Base-by-base conservation (phyloP, 805 yeast genomes). In the Debaryomyces maramus region DNA sequence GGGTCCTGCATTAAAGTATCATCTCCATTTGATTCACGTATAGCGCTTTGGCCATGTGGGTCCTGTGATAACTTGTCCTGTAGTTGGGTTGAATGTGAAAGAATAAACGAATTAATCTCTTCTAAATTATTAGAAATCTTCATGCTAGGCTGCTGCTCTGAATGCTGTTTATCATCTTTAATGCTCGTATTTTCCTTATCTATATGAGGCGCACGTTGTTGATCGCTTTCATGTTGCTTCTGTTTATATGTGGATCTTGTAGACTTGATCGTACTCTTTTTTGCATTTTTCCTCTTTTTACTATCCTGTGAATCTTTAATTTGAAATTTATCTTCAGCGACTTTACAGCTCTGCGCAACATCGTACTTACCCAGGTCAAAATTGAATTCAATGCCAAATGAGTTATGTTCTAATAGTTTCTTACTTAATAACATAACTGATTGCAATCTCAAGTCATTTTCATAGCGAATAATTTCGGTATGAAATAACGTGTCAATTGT, bases 41-140 rank as follows among this genome's bases (percentile, higher is more conserved):
- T 15, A 8, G 11, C 28, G 13, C 15, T 8, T 24, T 24, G 11
- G 13, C 13, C 35, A 21, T 21, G 14, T 24, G 31, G 40, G 19
- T 24, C 18, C 38, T 32, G 17, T 16, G 13, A 24, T 10, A 38
- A 17, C 18, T 43, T 38, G 14, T 46, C 40, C 13, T 55, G 52
- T 22, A 64, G 43, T 28, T 57, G 51, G 14, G 57, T 56, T 2
- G 70, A 58, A 40, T 69, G 73, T 26, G 51, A 60, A 6, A 57
- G 44, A 21, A 69, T 69, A 35, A 58, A 53, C 26, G 57, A 57
- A 47, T 66, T 68, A 32, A 69, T 67, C 24, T 67, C 73, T 26
- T 60, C 65, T n/a, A 66, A 50, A 0, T 70, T 56, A 6, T 49
- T 39, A 4, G 65, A 63, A 3, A 51, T 48, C 14, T 37, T 36